A percentile compares a stretch with the other conserved stretches of the same genome.
Conservation (phyloP, 2,329 filamentous ascomycete species). For the Diaporthe amygdali region DNA sequence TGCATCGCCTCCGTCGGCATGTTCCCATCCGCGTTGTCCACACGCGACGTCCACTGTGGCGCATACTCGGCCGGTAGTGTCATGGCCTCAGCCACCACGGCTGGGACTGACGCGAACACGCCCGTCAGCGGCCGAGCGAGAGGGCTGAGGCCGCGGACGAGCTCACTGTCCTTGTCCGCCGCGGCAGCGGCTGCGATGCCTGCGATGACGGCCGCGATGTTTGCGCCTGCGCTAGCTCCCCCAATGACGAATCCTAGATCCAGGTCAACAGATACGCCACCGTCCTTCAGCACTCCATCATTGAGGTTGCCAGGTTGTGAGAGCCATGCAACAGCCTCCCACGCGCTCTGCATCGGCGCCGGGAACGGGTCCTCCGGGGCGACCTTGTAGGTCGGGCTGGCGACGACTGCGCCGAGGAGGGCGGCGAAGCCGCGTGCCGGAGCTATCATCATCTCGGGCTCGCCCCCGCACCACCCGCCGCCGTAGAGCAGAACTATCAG, state of each 20-base stretch:
- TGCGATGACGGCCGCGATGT: conserved; percentile 31
- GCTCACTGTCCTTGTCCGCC: conserved; percentile 22
- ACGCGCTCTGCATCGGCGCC: conserved; percentile 19
- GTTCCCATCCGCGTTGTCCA: conserved; percentile 11
- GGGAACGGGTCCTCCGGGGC: conserved; percentile 22
- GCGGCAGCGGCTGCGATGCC: conserved; percentile 20
- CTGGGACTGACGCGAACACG: background rate
- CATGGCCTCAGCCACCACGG: conserved; percentile 10
- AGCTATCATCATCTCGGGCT: background rate
- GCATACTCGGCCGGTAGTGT: conserved; percentile 8
- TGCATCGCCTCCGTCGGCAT: background rate
- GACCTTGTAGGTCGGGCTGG: conserved; percentile 19
- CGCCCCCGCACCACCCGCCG: conserved; percentile 1
- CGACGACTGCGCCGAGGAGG: conserved; percentile 19
- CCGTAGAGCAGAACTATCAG: conserved; percentile 12
- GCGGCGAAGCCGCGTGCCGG: conserved; percentile 16
- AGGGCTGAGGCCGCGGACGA: conserved; percentile 25
- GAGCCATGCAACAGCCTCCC: conserved; percentile 17
- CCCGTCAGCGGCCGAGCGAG: conserved; percentile 20
- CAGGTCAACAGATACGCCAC: conserved; percentile 24
- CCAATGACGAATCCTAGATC: conserved; percentile 22
- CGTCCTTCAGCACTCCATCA: background rate
- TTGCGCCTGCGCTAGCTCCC: conserved; percentile 28
- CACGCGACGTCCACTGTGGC: conserved; percentile 19
- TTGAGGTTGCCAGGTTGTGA: conserved; percentile 9